These are phyloP conservation scores for Pyrenochaeta sp. DNA, from an alignment of 2,329 filamentous ascomycete species.

Conservation along the genomic window DNA sequence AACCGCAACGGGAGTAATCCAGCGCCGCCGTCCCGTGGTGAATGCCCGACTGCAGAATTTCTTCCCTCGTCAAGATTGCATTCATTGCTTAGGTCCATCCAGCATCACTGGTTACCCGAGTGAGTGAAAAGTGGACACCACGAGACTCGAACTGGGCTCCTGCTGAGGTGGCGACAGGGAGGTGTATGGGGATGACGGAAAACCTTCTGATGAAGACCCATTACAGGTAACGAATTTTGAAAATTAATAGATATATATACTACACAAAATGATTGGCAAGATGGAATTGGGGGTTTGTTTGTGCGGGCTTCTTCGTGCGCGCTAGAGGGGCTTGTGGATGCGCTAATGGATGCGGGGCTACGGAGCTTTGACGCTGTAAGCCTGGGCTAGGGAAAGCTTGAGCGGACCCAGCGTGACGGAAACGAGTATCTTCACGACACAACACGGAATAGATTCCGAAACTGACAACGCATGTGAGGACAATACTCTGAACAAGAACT, in stretches of 20 bases:
- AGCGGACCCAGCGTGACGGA: no score
- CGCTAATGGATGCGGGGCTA: no score
- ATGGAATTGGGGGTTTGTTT: no score
- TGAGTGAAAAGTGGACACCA: constrained; percentile 51
- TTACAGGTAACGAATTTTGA: constrained; percentile 37
- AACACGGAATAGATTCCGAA: no score
- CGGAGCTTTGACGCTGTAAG: no score
- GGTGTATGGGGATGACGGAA: constrained; percentile 40
- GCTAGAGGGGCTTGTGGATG: no score
- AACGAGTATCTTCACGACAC: no score
- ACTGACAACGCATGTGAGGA: no score
- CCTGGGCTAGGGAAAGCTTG: no score
- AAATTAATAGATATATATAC: constrained; percentile 11
- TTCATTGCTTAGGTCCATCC: constrained; percentile 53
- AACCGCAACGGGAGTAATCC: constrained; percentile 50
- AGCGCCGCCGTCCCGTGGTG: constrained; percentile 52
- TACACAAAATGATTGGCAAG: no score
- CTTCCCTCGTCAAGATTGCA: constrained; percentile 51
- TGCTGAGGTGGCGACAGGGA: constrained; percentile 41
- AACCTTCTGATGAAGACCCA: constrained; percentile 46
- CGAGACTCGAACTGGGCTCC: constrained; percentile 53
- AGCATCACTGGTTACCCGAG: constrained; percentile 51
- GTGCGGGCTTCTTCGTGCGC: no score
- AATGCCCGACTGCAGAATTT: constrained; percentile 52
- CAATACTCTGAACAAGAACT: no score